Percentiles rank a stretch among this genome's conserved stretches.
phyloP scores from a whole-genome alignment of 2,329 filamentous ascomycete species.

The Botrytis medusae region DNA sequence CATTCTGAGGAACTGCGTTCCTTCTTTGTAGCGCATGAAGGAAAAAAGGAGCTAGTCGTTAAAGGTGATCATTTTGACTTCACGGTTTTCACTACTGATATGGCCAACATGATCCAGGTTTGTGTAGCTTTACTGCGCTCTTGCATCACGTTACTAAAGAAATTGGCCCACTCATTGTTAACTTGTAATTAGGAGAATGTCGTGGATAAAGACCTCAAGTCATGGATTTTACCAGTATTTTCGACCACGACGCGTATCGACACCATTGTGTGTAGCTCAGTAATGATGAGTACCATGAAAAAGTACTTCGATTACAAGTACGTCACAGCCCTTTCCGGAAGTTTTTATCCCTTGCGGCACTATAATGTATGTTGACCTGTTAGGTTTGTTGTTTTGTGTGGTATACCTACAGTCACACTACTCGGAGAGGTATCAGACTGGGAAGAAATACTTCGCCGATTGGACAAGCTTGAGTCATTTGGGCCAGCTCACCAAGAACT shows the following conservation, averaged over 20 bases:
- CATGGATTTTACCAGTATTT: not conserved
- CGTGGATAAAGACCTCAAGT: not conserved
- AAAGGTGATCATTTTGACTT: not conserved
- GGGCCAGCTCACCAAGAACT: not conserved
- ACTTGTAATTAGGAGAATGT: not conserved
- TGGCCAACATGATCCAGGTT: not conserved
- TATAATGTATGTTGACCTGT: not conserved
- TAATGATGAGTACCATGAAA: not conserved
- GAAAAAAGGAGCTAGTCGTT: not conserved
- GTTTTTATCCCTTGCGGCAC: not conserved
- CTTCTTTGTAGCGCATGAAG: not conserved
- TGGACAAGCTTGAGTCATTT: not conserved
- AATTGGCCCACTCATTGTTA: not conserved
- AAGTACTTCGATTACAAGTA: not conserved
- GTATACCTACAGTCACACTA: not conserved
- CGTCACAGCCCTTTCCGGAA: not conserved
- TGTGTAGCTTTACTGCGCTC: not conserved
- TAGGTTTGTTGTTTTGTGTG: fast-evolving
- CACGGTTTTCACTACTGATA: not conserved
- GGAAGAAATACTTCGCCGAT: not conserved
- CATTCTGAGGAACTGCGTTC: not conserved
- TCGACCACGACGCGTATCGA: not conserved
- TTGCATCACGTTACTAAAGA: not conserved
- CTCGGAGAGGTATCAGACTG: not conserved
- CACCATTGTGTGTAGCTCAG: not conserved